Percentiles rank a stretch among this genome's conserved stretches.
These are phyloP conservation scores for Globisporangium camurandrum DNA, from an alignment of 352 stramenopile species.

Conservation along the genomic window DNA sequence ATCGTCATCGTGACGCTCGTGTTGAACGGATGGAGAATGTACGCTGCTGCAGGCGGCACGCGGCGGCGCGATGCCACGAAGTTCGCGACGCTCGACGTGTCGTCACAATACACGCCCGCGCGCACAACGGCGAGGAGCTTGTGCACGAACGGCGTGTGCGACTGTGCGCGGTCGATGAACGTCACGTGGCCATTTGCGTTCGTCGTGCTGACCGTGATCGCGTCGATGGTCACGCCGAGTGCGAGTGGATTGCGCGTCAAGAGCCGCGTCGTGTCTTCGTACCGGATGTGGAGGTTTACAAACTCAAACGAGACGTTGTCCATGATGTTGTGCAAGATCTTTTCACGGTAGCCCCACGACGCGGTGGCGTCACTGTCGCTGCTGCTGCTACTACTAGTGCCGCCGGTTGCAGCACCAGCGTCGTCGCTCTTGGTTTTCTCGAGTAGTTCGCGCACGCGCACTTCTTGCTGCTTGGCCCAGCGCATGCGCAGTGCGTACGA, in stretches of 20 bases:
- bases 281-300: constrained; percentile 75
- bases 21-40: constrained; percentile 73
- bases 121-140: constrained; percentile 53
- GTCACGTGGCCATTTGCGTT: constrained; percentile 75
- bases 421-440: constrained; percentile 61
- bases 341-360: constrained; percentile 68
- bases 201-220: constrained; percentile 58
- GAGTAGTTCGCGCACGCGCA: constrained; percentile 66
- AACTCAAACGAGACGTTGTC: constrained; percentile 83
- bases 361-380: constrained; percentile 35
- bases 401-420: constrained; percentile 11
- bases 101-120: constrained; percentile 60
- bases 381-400: not conserved
- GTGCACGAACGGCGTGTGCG: constrained; percentile 78
- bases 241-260: constrained; percentile 51
- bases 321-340: constrained; percentile 77
- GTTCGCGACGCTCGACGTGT: constrained; percentile 21
- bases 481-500: constrained; percentile 53
- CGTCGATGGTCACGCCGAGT: constrained; percentile 68
- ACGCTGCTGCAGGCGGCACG: constrained; percentile 20
- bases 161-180: constrained; percentile 72
- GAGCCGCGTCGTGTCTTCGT: constrained; percentile 67
- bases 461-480: constrained; percentile 78
- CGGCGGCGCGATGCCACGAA: constrained; percentile 17
- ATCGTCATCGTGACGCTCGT: constrained; percentile 67